phyloP scores from a whole-genome alignment of 345 rosid genomes.

The Syzygium grande region DNA sequence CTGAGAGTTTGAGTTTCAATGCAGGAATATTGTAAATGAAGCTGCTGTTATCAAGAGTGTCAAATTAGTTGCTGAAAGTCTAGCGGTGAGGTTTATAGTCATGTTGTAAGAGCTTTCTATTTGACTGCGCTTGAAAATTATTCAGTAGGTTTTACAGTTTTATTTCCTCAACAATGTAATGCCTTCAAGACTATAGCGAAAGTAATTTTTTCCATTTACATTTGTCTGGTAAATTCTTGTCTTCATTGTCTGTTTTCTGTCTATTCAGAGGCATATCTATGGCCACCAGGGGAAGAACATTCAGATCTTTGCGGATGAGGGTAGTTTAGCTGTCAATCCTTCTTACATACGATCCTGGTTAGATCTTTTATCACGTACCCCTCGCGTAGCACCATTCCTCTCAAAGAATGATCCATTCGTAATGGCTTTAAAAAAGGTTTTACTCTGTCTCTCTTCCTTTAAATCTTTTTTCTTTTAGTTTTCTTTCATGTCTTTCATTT shows the following conservation, averaged over 20 bases:
- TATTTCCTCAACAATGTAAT: neutral
- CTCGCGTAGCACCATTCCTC: slow-evolving; percentile 93
- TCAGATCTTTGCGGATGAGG: slow-evolving; percentile 66
- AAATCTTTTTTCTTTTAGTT: neutral
- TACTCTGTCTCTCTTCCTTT: neutral
- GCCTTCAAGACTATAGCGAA: neutral
- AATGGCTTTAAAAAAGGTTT: slow-evolving; percentile 74
- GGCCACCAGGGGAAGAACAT: slow-evolving; percentile 73
- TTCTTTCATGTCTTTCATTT: neutral
- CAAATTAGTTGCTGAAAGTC: slow-evolving; percentile 87
- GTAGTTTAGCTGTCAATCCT: slow-evolving; percentile 82
- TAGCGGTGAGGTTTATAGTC: slow-evolving; percentile 56
- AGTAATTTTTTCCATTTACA: neutral
- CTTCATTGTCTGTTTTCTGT: neutral
- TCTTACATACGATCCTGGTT: slow-evolving; percentile 73
- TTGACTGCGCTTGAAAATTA: neutral
- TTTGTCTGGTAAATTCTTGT: neutral
- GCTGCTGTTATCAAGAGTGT: slow-evolving; percentile 56
- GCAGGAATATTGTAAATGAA: slow-evolving; percentile 67
- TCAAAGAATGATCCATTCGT: slow-evolving; percentile 83
- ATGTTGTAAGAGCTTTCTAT: neutral
- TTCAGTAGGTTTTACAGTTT: neutral
- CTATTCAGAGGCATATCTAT: slow-evolving; percentile 73
- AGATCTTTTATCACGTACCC: slow-evolving; percentile 79
- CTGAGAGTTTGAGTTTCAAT: slow-evolving; percentile 1